Conservation (phyloP, 2,329 filamentous ascomycete species). For the Ceratocystis huliohia region DNA sequence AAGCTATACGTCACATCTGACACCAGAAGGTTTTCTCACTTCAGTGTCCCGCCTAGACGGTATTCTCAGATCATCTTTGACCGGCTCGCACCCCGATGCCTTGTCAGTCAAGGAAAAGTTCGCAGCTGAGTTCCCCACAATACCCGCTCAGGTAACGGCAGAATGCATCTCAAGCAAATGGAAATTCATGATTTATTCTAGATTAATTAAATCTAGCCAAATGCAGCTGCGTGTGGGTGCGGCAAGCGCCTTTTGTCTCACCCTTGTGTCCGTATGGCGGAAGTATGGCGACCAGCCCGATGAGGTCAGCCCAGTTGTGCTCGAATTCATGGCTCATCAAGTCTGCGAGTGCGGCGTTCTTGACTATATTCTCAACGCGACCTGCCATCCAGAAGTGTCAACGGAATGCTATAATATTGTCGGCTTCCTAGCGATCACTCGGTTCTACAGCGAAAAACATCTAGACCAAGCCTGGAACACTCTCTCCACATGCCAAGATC, state of each 20-base stretch:
- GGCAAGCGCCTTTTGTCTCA: conserved; percentile 57
- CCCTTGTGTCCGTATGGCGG: conserved; percentile 56
- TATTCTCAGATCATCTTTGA: conserved; percentile 9
- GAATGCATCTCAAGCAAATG: conserved; percentile 50
- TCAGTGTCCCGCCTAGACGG: background rate
- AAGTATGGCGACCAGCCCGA: conserved; percentile 38
- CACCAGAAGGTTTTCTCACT: background rate
- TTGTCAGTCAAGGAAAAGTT: background rate
- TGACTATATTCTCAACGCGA: conserved; percentile 77
- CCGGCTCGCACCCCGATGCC: background rate
- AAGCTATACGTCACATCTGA: background rate
- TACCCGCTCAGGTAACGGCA: conserved; percentile 31
- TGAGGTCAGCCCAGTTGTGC: conserved; percentile 34
- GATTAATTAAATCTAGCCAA: conserved; percentile 67
- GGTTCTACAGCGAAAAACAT: conserved; percentile 56
- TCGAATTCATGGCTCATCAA: conserved; percentile 56
- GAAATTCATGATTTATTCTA: conserved; percentile 56
- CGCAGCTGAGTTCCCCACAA: conserved; percentile 26
- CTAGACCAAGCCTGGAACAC: conserved; percentile 77
- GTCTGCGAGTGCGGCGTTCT: conserved; percentile 59
- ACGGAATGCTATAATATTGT: conserved; percentile 69
- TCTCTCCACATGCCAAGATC: conserved; percentile 68
- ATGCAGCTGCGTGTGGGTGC: conserved; percentile 83
- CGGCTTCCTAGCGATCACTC: conserved; percentile 72
- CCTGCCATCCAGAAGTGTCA: conserved; percentile 85